Base-by-base conservation (phyloP, 352 stramenopile species). In the Phytophthora megakarya region DNA sequence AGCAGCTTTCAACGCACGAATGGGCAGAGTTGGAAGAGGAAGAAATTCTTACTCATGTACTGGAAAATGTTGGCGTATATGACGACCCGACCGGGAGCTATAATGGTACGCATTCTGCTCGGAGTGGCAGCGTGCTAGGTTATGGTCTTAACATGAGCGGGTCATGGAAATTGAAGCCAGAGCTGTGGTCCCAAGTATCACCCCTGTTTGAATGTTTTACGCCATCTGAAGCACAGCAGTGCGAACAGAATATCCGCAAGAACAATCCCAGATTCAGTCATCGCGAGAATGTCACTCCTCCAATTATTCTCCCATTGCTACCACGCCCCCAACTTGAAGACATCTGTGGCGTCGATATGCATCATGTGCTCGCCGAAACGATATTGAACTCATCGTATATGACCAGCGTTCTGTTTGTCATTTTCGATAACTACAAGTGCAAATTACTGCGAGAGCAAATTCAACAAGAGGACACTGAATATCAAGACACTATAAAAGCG, bases 121-220 rank as follows among this genome's bases (percentile, higher is more conserved):
- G 69, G 47, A 73, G 69, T 61, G 55, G 61, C 3, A 74, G 45
- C 19, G 8, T 79, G 11, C 47, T 81, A 49, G 69, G 76, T 11
- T 89, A 76, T 53, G 81, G 84, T 16, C 70, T 90, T 49, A 91
- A 87, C 26, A 90, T 89, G 81, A 89, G 70, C 22, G 81, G 76
- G 2, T 82, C 72, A 9, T 94, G 83, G 80, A 79, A 78, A 39
- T 54, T 94, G 13, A 81, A 88, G 35, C 59, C 69, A 2, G 69
- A 80, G 15, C 58, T 81, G 1, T 94, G 86, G 86, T 49, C 51
- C 5, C 65, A 70, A 25, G 66, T 94, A 5, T 90, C 82, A 3
- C 78, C 80, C 10, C 57, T 86, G 10, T 94, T 92, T 57, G 86
- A 94, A 61, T 87, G 76, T 40, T 94, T 92, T 52, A 90, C 80